Conservation (phyloP, 1,284 basidiomycete species). For the Ustilago crameri region DNA sequence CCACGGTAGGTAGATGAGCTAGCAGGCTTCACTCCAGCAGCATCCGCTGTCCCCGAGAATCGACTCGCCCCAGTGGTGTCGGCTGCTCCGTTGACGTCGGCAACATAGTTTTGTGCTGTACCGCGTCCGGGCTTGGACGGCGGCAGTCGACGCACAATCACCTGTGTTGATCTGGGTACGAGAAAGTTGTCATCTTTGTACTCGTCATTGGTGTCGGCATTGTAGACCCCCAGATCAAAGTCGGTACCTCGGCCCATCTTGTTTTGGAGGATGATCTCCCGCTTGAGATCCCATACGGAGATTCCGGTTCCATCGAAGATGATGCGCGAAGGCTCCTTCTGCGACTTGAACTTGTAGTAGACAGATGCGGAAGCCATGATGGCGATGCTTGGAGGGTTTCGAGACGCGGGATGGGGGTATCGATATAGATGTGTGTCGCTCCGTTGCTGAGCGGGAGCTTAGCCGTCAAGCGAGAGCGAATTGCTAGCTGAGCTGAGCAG, state of each 20-base stretch:
- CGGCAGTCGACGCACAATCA: conserved; percentile 90
- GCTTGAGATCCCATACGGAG: conserved; percentile 98
- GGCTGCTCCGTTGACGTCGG: conserved; percentile 70
- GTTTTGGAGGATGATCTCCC: conserved; percentile 95
- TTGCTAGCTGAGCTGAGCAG: no score
- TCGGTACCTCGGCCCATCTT: conserved; percentile 95
- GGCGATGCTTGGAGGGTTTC: neutral
- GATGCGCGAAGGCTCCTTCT: conserved; percentile 91
- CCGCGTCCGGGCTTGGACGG: conserved; percentile 87
- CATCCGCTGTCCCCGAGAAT: conserved; percentile 33
- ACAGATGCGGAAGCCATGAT: conserved; percentile 72
- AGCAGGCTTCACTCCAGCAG: conserved; percentile 26
- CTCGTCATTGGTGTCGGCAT: conserved; percentile 72
- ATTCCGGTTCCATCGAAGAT: conserved; percentile 98
- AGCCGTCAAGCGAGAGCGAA: no score
- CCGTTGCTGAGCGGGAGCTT: no score
- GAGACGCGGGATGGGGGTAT: conserved; percentile 1
- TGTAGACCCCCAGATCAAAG: conserved; percentile 88
- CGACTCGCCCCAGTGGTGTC: conserved; percentile 27
- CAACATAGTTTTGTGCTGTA: conserved; percentile 86
- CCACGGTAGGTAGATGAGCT: conserved; percentile 46
- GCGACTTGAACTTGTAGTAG: conserved; percentile 98
- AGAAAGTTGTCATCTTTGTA: conserved; percentile 90
- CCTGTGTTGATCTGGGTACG: conserved; percentile 92
- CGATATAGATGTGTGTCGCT: no score